Conservation (phyloP, 192 early-diverging fungal genomes). For the Backusella psychrophila region DNA sequence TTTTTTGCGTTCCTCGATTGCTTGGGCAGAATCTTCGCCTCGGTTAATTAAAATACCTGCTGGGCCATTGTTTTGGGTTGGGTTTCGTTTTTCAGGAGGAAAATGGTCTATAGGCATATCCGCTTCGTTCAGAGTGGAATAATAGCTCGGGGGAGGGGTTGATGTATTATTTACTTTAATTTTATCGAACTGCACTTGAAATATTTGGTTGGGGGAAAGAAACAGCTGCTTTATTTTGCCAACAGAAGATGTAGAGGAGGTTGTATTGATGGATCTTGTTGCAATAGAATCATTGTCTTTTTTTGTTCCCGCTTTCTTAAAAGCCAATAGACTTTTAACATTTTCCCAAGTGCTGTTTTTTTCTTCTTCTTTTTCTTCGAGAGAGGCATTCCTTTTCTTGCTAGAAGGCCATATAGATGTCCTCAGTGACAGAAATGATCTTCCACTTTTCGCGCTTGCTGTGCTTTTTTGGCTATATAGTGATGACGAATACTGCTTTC, state of each 20-base stretch:
- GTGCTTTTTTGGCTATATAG: constrained; percentile 36
- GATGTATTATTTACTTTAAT: not conserved
- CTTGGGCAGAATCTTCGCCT: constrained; percentile 19
- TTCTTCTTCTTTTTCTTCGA: not conserved
- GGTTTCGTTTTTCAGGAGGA: not conserved
- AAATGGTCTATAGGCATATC: not conserved
- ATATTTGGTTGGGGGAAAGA: constrained; percentile 3
- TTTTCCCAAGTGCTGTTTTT: constrained; percentile 4
- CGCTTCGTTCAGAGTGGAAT: not conserved
- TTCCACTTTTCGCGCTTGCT: constrained; percentile 27
- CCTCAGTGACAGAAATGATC: constrained; percentile 26
- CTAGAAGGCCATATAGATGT: not conserved
- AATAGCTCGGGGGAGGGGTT: not conserved
- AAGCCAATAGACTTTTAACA: constrained; percentile 2
- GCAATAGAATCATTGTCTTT: constrained; percentile 3
- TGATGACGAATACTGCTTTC: constrained; percentile 26
- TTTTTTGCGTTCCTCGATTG: constrained; percentile 10
- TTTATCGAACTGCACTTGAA: not conserved
- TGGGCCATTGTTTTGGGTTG: not conserved
- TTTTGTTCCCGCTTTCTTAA: not conserved
- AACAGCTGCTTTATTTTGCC: constrained; percentile 4
- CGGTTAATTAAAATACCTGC: constrained; percentile 16
- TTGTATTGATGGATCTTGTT: not conserved
- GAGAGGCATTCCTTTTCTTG: not conserved
- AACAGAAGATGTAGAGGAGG: not conserved